Conservation (phyloP, 1,139 yeast genomes). For the Nakaseomyces bracarensis region DNA sequence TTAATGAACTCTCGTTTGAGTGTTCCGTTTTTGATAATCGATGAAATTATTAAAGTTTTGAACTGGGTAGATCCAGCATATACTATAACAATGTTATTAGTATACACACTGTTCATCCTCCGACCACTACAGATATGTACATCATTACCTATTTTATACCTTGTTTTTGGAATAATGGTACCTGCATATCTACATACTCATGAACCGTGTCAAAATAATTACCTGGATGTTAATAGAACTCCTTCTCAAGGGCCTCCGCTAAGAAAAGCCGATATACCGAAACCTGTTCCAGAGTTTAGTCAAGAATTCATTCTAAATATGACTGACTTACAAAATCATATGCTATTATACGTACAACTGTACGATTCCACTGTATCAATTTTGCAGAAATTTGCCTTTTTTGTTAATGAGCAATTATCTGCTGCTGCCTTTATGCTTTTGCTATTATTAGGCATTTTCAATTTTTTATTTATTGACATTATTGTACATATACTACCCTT, state of each 20-base stretch:
- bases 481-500: conserved; percentile 32
- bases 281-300: conserved; percentile 72
- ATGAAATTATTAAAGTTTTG: conserved; percentile 44
- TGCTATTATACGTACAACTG: conserved; percentile 55
- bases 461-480: conserved; percentile 33
- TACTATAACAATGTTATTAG: conserved; percentile 51
- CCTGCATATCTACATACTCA: conserved; percentile 54
- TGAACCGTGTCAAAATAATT: conserved; percentile 29
- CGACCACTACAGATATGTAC: conserved; percentile 52
- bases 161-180: conserved; percentile 50
- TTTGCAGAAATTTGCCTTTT: conserved; percentile 54
- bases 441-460: conserved; percentile 31
- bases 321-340: conserved; percentile 78
- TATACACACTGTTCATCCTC: conserved; percentile 51
- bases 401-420: conserved; percentile 57
- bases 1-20: conserved; percentile 58
- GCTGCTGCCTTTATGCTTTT: conserved; percentile 41
- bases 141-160: conserved; percentile 45
- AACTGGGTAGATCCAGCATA: conserved; percentile 59
- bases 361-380: conserved; percentile 51
- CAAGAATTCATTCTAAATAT: conserved; percentile 70
- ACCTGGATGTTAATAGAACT: conserved; percentile 40
- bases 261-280: conserved; percentile 44
- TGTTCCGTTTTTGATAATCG: conserved; percentile 49
- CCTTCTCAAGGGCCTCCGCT: conserved; percentile 52